A percentile compares a stretch with the other conserved stretches of the same genome.
phyloP scores from a whole-genome alignment of 2,329 filamentous ascomycete species.

The Erysiphe pulchra region DNA sequence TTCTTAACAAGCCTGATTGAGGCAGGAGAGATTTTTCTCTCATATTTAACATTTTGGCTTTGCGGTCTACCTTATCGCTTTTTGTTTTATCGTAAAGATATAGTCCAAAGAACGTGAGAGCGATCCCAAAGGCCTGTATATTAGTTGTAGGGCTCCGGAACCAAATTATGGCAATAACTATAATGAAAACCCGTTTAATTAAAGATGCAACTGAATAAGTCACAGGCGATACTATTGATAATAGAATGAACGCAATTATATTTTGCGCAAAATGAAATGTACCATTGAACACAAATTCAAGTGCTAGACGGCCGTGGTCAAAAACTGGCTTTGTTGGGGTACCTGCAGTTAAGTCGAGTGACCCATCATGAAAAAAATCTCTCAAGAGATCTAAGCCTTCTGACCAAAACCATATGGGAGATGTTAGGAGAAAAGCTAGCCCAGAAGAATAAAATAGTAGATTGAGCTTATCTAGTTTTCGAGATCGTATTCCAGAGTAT shows the following conservation, averaged over 20 bases:
- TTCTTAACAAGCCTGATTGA: conserved; percentile 6
- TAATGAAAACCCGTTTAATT: conserved; percentile 94
- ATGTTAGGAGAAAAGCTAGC: conserved; percentile 65
- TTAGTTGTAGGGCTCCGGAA: conserved; percentile 73
- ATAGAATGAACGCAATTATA: conserved; percentile 74
- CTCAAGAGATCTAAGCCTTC: conserved; percentile 57
- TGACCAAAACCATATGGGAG: conserved; percentile 79
- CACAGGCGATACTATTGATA: conserved; percentile 85
- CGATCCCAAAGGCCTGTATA: conserved; percentile 64
- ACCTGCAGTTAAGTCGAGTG: conserved; percentile 31
- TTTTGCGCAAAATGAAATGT: conserved; percentile 93
- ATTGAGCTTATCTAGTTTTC: conserved; percentile 90
- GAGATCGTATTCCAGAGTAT: conserved; percentile 39
- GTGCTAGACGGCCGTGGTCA: conserved; percentile 42
- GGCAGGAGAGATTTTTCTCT: conserved; percentile 13
- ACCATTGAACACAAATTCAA: conserved; percentile 96
- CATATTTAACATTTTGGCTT: conserved; percentile 39
- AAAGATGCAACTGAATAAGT: conserved; percentile 91
- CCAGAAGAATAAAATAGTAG: conserved; percentile 92
- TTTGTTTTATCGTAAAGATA: conserved; percentile 93
- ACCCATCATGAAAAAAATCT: conserved; percentile 62
- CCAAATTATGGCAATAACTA: conserved; percentile 85
- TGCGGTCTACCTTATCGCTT: conserved; percentile 64
- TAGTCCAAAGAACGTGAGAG: conserved; percentile 68
- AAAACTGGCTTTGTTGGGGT: conserved; percentile 31